A percentile compares a stretch with the other conserved stretches of the same genome.
Evolutionary conservation across 495 filamentous ascomycete genomes (phyloP).

Genomic region (Astrothelium subdiscretum): DNA sequence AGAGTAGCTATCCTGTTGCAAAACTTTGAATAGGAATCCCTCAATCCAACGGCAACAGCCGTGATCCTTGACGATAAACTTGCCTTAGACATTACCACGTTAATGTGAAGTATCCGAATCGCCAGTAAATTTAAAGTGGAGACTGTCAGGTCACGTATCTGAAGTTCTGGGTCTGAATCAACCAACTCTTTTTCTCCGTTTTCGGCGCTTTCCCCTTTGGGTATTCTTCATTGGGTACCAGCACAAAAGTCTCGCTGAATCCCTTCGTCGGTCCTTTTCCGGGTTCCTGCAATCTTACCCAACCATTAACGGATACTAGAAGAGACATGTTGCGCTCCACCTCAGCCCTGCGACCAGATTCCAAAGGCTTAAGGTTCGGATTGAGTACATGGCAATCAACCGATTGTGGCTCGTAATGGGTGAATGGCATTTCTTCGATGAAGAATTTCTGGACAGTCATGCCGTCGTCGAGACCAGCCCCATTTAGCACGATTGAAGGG

Average conservation of each 20-base stretch:
- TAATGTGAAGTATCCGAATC: too few species aligned
- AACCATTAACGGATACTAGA: slow-evolving; percentile 54
- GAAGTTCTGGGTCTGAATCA: slow-evolving; percentile 67
- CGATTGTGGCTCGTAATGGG: slow-evolving; percentile 50
- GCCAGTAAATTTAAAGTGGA: background rate
- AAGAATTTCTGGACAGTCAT: slow-evolving; percentile 49
- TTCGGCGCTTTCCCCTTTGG: slow-evolving; percentile 32
- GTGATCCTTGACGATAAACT: too few species aligned
- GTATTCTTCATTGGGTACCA: slow-evolving; percentile 62
- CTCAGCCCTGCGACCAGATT: slow-evolving; percentile 29
- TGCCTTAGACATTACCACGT: too few species aligned
- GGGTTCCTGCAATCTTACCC: slow-evolving; percentile 47
- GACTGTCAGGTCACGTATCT: slow-evolving; percentile 12
- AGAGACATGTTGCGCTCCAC: slow-evolving; percentile 53
- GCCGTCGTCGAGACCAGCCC: slow-evolving; percentile 45
- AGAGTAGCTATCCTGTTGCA: too few species aligned
- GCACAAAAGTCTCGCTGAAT: slow-evolving; percentile 64
- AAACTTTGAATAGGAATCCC: too few species aligned
- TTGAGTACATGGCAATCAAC: slow-evolving; percentile 69
- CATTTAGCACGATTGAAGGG: slow-evolving; percentile 54
- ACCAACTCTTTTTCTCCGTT: slow-evolving; percentile 38
- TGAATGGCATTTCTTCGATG: slow-evolving; percentile 46
- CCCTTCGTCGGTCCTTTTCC: slow-evolving; percentile 44
- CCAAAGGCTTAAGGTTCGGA: slow-evolving; percentile 32
- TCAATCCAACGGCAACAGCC: too few species aligned